A percentile compares a stretch with the other conserved stretches of the same genome.
phyloP scores from a whole-genome alignment of 441 rosid genomes.

The Omphalea diandra region DNA sequence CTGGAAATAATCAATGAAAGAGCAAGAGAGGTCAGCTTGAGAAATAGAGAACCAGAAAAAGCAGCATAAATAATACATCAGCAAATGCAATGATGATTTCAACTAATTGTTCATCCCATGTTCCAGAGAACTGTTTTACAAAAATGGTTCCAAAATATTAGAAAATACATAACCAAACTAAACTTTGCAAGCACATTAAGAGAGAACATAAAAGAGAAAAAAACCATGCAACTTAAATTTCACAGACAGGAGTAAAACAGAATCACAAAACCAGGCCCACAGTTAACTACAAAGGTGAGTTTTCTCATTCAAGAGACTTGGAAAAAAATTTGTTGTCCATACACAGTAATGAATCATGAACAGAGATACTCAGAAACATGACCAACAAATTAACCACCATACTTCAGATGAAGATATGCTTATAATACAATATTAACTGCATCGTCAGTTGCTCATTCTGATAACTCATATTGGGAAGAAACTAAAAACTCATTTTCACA shows the following conservation, averaged over 20 bases:
- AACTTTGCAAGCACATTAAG: neutral
- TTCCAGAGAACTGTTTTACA: neutral
- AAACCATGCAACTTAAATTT: conserved; percentile 3
- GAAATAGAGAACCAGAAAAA: neutral
- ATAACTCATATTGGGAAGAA: neutral
- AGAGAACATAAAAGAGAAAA: neutral
- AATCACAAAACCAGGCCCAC: neutral
- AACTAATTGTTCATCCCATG: neutral
- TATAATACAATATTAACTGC: neutral
- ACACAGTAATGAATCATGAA: neutral
- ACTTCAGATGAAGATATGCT: neutral
- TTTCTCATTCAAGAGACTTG: neutral
- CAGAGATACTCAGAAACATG: neutral
- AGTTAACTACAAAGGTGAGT: neutral
- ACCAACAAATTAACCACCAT: neutral
- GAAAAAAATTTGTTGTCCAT: neutral
- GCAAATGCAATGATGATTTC: no score
- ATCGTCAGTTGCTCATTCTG: neutral
- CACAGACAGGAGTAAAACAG: neutral
- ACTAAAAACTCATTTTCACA: neutral
- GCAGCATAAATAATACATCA: no score
- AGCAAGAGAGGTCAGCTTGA: neutral
- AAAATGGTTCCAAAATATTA: neutral
- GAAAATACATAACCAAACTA: neutral
- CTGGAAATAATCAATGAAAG: conserved; percentile 41